Conservation (phyloP, 139 green algal genomes). For the Coccomyxa sp. region DNA sequence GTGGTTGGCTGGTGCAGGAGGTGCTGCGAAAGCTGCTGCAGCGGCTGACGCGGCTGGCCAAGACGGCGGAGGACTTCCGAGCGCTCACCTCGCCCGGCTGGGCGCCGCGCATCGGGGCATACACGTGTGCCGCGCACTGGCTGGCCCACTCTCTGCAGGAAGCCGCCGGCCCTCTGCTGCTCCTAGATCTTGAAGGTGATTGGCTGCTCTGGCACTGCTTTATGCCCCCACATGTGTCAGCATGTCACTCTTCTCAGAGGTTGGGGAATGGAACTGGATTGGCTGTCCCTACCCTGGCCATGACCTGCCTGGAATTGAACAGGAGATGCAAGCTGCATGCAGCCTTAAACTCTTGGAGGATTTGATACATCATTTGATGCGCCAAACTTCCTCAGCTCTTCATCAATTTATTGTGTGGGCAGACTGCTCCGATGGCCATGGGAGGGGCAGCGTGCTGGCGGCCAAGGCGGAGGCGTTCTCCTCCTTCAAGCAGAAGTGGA, state of each 20-base stretch:
- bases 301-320: neutral
- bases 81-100: conserved; percentile 33
- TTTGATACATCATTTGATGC: too few species aligned
- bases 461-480: conserved; percentile 24
- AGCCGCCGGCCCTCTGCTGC: conserved; percentile 1
- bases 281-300: neutral
- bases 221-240: neutral
- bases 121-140: conserved; percentile 34
- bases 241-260: neutral
- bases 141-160: conserved; percentile 42
- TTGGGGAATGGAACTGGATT: neutral
- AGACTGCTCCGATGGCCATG: neutral
- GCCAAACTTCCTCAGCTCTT: too few species aligned
- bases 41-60: conserved; percentile 16
- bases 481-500: conserved; percentile 38
- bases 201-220: neutral
- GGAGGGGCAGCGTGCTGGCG: conserved; percentile 19
- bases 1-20: conserved; percentile 5
- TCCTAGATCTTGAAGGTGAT: conserved; percentile 9
- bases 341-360: too few species aligned
- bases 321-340: too few species aligned
- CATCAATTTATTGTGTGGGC: too few species aligned
- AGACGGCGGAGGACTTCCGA: conserved; percentile 31
- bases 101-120: conserved; percentile 27
- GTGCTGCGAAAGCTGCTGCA: conserved; percentile 15